These are phyloP conservation scores for Chrysoporthe deuterocubensis DNA, from an alignment of 2,329 filamentous ascomycete species.

Conservation along the genomic window DNA sequence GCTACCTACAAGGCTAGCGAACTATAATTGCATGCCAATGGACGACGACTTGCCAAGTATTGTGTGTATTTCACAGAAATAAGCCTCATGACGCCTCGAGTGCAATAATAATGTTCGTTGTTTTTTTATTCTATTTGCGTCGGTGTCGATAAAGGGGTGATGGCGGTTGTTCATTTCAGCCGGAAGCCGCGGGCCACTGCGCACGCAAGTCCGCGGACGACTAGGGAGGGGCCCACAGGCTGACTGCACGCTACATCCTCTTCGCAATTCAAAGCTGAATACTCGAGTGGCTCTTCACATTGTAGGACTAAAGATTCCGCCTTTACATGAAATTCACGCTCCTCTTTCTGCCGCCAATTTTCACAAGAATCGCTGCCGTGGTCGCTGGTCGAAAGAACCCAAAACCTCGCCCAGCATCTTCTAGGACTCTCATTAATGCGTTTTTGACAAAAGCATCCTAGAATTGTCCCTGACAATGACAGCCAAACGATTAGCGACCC, in stretches of 20 bases:
- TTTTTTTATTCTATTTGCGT: neutral
- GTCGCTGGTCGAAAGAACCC: too few species aligned
- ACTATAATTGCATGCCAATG: neutral
- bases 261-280: neutral
- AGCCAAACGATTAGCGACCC: neutral
- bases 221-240: neutral
- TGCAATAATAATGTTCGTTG: neutral
- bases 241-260: neutral
- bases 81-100: neutral
- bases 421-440: neutral
- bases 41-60: conserved; percentile 29
- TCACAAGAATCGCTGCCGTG: too few species aligned
- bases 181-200: neutral
- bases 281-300: too few species aligned
- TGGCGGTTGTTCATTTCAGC: neutral
- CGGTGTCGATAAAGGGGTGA: neutral
- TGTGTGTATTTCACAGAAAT: conserved; percentile 36
- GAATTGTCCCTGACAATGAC: neutral
- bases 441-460: neutral
- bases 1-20: neutral
- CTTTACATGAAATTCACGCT: neutral
- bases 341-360: too few species aligned
- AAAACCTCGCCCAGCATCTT: neutral
- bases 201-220: neutral
- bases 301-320: neutral